These are phyloP conservation scores for Epichloe hybrida DNA, from an alignment of 2,329 filamentous ascomycete species.

Conservation along the genomic window DNA sequence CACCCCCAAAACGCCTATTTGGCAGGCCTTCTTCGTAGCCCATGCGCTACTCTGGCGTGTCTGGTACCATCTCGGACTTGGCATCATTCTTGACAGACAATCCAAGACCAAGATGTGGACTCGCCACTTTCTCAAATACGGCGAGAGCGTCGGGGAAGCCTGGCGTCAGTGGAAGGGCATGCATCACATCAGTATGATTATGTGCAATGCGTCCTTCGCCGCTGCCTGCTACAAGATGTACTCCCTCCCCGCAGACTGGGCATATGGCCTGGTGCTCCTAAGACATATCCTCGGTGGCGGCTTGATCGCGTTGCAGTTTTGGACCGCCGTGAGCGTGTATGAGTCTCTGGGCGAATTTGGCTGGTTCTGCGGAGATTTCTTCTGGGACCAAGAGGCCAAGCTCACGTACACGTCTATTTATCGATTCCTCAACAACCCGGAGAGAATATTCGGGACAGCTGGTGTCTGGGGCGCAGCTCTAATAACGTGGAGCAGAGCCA, in stretches of 20 bases:
- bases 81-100: constrained; percentile 70
- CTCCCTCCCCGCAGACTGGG: constrained; percentile 71
- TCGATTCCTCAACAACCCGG: constrained; percentile 93
- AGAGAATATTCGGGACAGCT: constrained; percentile 82
- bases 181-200: constrained; percentile 82
- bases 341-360: constrained; percentile 94
- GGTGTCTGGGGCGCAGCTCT: constrained; percentile 92
- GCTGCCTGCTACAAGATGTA: constrained; percentile 97
- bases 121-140: constrained; percentile 92
- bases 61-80: constrained; percentile 85
- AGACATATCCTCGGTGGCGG: constrained; percentile 75
- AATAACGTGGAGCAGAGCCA: constrained; percentile 77
- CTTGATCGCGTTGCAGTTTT: constrained; percentile 75
- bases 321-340: constrained; percentile 88
- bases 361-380: constrained; percentile 99
- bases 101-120: constrained; percentile 91
- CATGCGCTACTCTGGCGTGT: constrained; percentile 75
- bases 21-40: constrained; percentile 65
- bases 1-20: constrained; percentile 63
- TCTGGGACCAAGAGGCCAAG: constrained; percentile 80
- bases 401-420: constrained; percentile 96
- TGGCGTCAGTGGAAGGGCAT: constrained; percentile 98
- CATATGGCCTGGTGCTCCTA: constrained; percentile 69
- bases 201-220: constrained; percentile 81
- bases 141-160: constrained; percentile 81